Percentiles rank a stretch among this genome's conserved stretches.
Evolutionary conservation across 169 alveolate species (phyloP).

Genomic region (Plasmodium ovale): DNA sequence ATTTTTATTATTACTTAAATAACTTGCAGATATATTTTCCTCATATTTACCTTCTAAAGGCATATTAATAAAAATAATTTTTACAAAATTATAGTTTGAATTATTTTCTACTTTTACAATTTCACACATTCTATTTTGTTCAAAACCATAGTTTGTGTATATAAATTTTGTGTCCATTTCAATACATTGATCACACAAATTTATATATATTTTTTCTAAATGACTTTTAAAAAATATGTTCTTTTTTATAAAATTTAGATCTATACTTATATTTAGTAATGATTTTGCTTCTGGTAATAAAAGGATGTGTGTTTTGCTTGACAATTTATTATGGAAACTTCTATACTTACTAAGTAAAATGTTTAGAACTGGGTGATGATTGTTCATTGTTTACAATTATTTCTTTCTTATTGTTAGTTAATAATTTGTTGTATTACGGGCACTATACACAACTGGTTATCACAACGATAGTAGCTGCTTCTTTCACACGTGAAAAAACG

Average conservation of each 20-base stretch:
- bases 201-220: constrained; percentile 51
- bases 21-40: background rate
- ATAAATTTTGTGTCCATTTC: constrained; percentile 58
- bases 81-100: constrained; percentile 60
- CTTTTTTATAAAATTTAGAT: constrained; percentile 60
- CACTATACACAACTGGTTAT: too few relatives aligned
- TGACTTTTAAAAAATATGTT: constrained; percentile 61
- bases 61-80: constrained; percentile 40
- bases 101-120: constrained; percentile 68
- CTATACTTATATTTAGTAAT: constrained; percentile 34
- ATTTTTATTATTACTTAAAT: background rate
- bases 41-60: constrained; percentile 54
- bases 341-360: constrained; percentile 50
- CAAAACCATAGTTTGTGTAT: constrained; percentile 63
- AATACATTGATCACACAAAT: constrained; percentile 53
- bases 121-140: constrained; percentile 62
- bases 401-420: background rate
- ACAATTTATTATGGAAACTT: constrained; percentile 14
- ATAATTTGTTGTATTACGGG: too few relatives aligned
- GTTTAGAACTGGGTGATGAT: constrained; percentile 60
- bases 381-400: background rate
- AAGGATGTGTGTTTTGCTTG: constrained; percentile 38
- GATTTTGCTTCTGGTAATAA: constrained; percentile 67
- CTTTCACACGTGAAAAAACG: too few relatives aligned
- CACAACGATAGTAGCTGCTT: too few relatives aligned